Evolutionary conservation across 1,284 basidiomycete species (phyloP).

Genomic region (Heterobasidion annosum): DNA sequence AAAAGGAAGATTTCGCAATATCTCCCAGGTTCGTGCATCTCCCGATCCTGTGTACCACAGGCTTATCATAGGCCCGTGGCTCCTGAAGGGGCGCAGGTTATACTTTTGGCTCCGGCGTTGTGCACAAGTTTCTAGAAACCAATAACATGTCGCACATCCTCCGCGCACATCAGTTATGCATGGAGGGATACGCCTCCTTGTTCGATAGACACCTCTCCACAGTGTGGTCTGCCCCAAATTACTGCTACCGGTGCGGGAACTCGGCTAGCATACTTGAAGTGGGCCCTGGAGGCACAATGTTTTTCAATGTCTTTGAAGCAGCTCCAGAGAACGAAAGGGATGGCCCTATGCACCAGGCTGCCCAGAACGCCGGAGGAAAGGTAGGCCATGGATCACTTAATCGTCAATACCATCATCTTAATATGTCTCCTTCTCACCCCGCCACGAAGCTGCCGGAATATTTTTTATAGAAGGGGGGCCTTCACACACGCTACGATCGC

Average conservation of each 20-base stretch:
- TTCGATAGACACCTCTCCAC: constrained; percentile 95
- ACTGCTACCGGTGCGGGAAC: constrained; percentile 97
- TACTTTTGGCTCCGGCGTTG: constrained; percentile 97
- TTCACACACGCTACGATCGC: neutral
- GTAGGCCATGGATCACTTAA: constrained; percentile 25
- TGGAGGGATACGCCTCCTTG: constrained; percentile 95
- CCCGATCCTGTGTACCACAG: constrained; percentile 7
- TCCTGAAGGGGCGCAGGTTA: constrained; percentile 86
- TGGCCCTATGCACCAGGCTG: constrained; percentile 66
- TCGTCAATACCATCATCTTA: too few species aligned
- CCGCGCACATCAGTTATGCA: constrained; percentile 97
- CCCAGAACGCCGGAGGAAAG: constrained; percentile 62
- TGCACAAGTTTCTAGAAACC: constrained; percentile 93
- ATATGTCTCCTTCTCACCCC: neutral
- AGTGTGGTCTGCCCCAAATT: constrained; percentile 98
- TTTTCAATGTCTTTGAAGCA: constrained; percentile 98
- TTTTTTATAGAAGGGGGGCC: constrained; percentile 15
- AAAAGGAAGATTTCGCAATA: constrained; percentile 99
- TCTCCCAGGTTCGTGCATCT: constrained; percentile 72
- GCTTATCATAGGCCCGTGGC: constrained; percentile 7
- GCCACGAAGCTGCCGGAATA: constrained; percentile 54
- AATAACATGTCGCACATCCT: constrained; percentile 98
- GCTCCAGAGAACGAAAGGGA: constrained; percentile 96
- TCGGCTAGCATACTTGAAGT: constrained; percentile 96
- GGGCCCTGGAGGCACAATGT: constrained; percentile 81